phyloP scores from a whole-genome alignment of 345 rosid species.

The Melaleuca alternifolia region DNA sequence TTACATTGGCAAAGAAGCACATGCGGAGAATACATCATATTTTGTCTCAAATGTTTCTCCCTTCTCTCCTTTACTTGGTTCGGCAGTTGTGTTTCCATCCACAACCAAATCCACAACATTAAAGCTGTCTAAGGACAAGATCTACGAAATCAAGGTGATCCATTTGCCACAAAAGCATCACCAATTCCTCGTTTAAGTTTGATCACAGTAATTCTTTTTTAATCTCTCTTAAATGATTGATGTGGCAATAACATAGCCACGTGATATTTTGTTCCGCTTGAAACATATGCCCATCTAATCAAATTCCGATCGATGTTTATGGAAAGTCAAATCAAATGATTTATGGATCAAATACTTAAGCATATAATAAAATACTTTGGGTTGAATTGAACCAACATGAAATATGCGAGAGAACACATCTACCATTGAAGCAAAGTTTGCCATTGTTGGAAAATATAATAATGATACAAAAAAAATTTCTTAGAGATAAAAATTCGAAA shows the following conservation, averaged over 20 bases:
- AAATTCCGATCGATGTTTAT: not conserved
- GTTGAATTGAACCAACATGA: not conserved
- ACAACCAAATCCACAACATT: not conserved
- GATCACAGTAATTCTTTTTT: not conserved
- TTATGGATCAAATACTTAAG: not conserved
- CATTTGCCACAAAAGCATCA: not conserved
- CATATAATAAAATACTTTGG: not conserved
- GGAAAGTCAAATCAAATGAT: not conserved
- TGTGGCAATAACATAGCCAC: not conserved
- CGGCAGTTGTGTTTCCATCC: not conserved
- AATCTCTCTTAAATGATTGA: not conserved
- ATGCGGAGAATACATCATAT: not conserved
- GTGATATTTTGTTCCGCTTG: too few relatives aligned
- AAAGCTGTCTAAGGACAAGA: not conserved
- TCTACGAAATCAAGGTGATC: accelerated
- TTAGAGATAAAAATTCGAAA: not conserved
- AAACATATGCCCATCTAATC: not conserved
- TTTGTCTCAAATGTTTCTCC: not conserved
- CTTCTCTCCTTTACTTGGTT: not conserved
- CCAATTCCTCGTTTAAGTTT: not conserved
- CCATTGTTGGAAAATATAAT: not conserved
- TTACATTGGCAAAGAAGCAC: not conserved
- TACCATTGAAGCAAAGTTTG: not conserved
- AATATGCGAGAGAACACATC: not conserved
- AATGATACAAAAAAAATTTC: too few relatives aligned